A percentile compares a stretch with the other conserved stretches of the same genome.
phyloP scores from a whole-genome alignment of 1,284 basidiomycete genomes.

The Puccinia coronata region DNA sequence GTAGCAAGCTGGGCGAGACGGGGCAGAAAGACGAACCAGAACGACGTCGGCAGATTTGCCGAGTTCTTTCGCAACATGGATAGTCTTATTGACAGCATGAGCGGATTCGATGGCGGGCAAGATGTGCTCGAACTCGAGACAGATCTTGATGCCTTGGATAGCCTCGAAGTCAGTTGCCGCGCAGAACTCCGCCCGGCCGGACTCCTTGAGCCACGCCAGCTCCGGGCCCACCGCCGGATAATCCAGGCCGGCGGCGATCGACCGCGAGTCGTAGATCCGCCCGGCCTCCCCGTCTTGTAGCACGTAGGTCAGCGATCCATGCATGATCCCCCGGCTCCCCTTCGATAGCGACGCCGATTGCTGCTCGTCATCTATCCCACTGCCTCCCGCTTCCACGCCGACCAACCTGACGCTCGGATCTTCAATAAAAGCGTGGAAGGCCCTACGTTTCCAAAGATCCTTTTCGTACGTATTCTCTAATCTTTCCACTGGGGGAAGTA shows the following conservation, averaged over 20 bases:
- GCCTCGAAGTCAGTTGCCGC: conserved; percentile 92
- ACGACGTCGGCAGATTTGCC: conserved; percentile 84
- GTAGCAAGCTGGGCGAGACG: neutral
- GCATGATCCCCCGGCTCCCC: conserved; percentile 89
- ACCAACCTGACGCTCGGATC: conserved; percentile 79
- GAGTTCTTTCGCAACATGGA: conserved; percentile 80
- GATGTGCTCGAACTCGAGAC: conserved; percentile 92
- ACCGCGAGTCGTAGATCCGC: conserved; percentile 96
- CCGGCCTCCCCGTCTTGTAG: conserved; percentile 78
- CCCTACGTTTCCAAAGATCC: conserved; percentile 55
- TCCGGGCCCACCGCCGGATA: conserved; percentile 89
- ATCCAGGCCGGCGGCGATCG: conserved; percentile 90
- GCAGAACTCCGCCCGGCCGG: conserved; percentile 87
- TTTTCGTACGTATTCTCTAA: neutral
- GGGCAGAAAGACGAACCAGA: conserved; percentile 62
- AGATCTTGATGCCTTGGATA: conserved; percentile 83
- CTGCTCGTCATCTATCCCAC: conserved; percentile 71
- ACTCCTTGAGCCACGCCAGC: conserved; percentile 94
- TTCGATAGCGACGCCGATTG: conserved; percentile 91
- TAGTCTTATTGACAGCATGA: conserved; percentile 91
- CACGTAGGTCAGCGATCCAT: conserved; percentile 93
- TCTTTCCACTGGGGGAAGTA: neutral
- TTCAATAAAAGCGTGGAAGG: conserved; percentile 89
- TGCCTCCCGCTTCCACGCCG: conserved; percentile 91
- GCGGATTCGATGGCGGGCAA: conserved; percentile 95